Percentiles rank a stretch among this genome's conserved stretches.
Evolutionary conservation across 2,329 filamentous ascomycete genomes (phyloP).

Genomic region (Phaeosphaeria sp.): DNA sequence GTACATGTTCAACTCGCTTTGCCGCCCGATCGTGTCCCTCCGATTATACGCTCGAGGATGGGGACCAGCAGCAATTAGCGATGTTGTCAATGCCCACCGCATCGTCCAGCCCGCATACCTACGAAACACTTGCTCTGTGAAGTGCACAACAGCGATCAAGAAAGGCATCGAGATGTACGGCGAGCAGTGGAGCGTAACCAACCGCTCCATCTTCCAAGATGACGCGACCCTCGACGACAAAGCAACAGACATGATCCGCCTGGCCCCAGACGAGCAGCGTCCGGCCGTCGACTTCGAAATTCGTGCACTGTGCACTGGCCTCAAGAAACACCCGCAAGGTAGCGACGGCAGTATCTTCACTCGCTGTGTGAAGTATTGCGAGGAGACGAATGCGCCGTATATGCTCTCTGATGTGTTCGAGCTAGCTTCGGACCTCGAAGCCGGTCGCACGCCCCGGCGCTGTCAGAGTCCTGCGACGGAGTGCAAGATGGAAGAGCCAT

Average conservation of each 20-base stretch:
- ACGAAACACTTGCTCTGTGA: conserved; percentile 39
- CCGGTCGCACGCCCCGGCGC: conserved; percentile 1
- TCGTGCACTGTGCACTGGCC: conserved; percentile 11
- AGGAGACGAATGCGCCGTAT: conserved; percentile 16
- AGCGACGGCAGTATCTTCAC: conserved; percentile 36
- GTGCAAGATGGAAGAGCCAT: not conserved
- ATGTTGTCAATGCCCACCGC: conserved; percentile 33
- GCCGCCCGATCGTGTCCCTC: conserved; percentile 28
- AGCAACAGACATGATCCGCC: conserved; percentile 31
- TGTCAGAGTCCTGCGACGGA: not conserved
- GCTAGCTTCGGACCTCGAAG: conserved; percentile 18
- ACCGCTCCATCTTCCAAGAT: conserved; percentile 10
- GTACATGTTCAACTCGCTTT: conserved; percentile 40
- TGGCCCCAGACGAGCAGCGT: conserved; percentile 5
- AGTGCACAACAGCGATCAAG: conserved; percentile 34
- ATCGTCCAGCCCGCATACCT: conserved; percentile 31
- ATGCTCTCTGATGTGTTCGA: conserved; percentile 19
- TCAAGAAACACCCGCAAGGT: conserved; percentile 26
- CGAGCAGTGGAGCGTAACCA: conserved; percentile 15
- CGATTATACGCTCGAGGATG: conserved; percentile 34
- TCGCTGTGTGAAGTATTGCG: conserved; percentile 30
- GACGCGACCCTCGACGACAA: conserved; percentile 9
- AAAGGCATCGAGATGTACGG: conserved; percentile 21
- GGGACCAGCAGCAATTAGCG: conserved; percentile 30
- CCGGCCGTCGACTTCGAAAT: conserved; percentile 22